Conservation (phyloP, 768 basidiomycete species). For the Trametes coccinea region DNA sequence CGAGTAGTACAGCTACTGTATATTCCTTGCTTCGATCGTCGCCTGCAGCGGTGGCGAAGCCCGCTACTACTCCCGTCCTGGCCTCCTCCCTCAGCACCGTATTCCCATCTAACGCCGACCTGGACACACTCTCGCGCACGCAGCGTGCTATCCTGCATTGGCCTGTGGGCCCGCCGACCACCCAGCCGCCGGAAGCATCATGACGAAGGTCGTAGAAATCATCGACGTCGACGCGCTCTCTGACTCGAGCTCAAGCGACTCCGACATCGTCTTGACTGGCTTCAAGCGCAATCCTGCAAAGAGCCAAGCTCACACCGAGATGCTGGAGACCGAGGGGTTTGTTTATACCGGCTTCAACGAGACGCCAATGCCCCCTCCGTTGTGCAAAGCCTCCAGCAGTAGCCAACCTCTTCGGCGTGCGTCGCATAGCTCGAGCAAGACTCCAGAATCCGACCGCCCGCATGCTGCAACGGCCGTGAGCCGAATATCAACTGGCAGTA, state of each 20-base stretch:
- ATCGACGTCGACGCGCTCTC: conserved; percentile 7
- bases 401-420: neutral
- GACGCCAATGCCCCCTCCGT: neutral
- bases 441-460: neutral
- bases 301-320: neutral
- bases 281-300: conserved; percentile 3
- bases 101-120: too few relatives aligned
- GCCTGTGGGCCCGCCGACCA: too few relatives aligned
- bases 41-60: too few relatives aligned
- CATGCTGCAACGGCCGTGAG: neutral
- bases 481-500: neutral
- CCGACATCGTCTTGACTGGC: conserved; percentile 5
- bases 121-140: too few relatives aligned
- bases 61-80: too few relatives aligned
- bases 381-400: neutral
- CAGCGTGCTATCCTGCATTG: too few relatives aligned
- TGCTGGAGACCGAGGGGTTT: neutral
- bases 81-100: too few relatives aligned
- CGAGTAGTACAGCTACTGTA: too few relatives aligned
- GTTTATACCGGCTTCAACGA: conserved; percentile 7
- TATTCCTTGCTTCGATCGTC: too few relatives aligned
- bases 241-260: conserved; percentile 4
- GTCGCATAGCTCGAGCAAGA: neutral
- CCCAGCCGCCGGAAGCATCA: neutral
- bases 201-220: neutral